These are phyloP conservation scores for Waltergamsia citrina DNA, from an alignment of 2,329 filamentous ascomycete genomes.

Conservation along the genomic window DNA sequence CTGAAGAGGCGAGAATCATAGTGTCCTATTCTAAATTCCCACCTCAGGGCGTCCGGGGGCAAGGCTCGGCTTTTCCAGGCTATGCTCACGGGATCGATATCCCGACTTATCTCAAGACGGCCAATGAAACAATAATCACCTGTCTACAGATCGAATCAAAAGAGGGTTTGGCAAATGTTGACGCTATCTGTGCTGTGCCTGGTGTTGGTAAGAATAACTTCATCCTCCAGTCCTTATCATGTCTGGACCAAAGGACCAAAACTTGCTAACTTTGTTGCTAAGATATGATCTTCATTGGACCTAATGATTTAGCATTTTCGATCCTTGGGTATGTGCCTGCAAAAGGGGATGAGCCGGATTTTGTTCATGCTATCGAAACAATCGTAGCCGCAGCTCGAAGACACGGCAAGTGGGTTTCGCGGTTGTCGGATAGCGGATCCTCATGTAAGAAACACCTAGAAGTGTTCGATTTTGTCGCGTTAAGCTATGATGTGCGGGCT, in stretches of 20 bases:
- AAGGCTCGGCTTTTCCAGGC: conserved; percentile 31
- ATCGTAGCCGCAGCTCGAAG: conserved; percentile 32
- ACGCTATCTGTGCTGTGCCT: conserved; percentile 23
- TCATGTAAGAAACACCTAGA: too few relatives aligned
- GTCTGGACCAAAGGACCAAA: too few relatives aligned
- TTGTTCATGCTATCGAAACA: conserved; percentile 33
- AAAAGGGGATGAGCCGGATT: conserved; percentile 34
- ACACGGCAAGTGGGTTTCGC: conserved; percentile 41
- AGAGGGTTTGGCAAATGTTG: conserved; percentile 33
- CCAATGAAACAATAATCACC: conserved; percentile 32
- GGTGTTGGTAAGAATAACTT: conserved; percentile 18
- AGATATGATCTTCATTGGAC: conserved; percentile 33
- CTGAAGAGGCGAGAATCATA: conserved; percentile 26
- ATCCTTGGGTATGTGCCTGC: conserved; percentile 33
- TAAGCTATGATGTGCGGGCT: too few relatives aligned
- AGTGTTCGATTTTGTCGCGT: too few relatives aligned
- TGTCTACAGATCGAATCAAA: conserved; percentile 35
- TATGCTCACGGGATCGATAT: conserved; percentile 25
- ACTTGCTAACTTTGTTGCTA: too few relatives aligned
- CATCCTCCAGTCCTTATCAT: neutral
- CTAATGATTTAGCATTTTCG: conserved; percentile 29
- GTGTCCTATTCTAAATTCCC: conserved; percentile 33
- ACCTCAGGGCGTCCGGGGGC: conserved; percentile 29
- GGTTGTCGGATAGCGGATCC: too few relatives aligned
- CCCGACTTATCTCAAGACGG: conserved; percentile 29